Evolutionary conservation across 129 eudicot species (phyloP).

Genomic region (Centaurea solstitialis): DNA sequence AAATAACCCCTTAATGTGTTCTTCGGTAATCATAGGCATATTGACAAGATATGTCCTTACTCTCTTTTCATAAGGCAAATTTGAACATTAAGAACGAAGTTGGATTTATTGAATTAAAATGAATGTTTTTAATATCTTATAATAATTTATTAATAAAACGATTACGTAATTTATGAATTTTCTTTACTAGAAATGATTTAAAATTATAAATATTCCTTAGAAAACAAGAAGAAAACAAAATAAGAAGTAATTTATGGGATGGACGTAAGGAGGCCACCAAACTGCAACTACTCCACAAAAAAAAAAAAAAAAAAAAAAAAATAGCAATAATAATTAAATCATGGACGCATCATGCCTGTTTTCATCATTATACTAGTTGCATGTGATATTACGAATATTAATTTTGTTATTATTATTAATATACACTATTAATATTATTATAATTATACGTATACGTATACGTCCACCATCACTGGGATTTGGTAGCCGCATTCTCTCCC

Average conservation of each 20-base stretch:
- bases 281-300: slow-evolving; percentile 8
- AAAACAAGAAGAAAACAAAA: background rate
- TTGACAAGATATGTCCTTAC: too few relatives aligned
- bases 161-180: too few relatives aligned
- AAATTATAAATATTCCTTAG: background rate
- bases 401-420: background rate
- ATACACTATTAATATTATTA: background rate
- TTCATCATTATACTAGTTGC: background rate
- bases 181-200: too few relatives aligned
- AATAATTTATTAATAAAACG: too few relatives aligned
- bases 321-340: slow-evolving; percentile 16
- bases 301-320: background rate
- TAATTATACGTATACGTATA: background rate
- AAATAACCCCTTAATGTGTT: too few relatives aligned
- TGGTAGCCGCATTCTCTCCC: slow-evolving; percentile 15
- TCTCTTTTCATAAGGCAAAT: background rate
- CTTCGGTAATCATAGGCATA: too few relatives aligned
- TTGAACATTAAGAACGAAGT: background rate
- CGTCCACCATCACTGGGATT: slow-evolving; percentile 27
- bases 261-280: slow-evolving; percentile 22
- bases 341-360: slow-evolving; percentile 18
- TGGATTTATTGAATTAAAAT: background rate
- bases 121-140: background rate
- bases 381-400: background rate
- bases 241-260: background rate